Percentiles rank a stretch among this genome's conserved stretches.
phyloP scores from a whole-genome alignment of 2,329 filamentous ascomycete species.

The Sporothrix sp. region DNA sequence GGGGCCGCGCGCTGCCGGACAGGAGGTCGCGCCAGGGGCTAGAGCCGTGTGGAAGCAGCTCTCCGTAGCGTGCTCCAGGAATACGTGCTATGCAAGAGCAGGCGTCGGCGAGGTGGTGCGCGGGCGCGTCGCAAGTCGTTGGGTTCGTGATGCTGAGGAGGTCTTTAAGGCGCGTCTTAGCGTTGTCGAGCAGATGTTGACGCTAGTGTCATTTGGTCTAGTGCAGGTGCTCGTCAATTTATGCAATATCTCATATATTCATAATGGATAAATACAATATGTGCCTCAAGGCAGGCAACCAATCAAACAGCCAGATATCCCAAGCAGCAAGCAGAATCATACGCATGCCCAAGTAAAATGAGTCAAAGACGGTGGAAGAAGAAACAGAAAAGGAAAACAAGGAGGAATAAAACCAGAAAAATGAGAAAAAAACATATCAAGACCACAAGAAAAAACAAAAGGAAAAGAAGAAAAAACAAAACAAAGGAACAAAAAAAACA shows the following conservation, averaged over 20 bases:
- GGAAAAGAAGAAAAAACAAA: not conserved
- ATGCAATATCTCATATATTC: not conserved
- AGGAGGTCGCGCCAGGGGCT: too few relatives aligned
- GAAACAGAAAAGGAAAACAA: too few relatives aligned
- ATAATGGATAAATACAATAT: not conserved
- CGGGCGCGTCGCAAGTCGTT: not conserved
- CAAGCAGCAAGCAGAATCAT: too few relatives aligned
- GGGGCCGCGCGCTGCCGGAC: not conserved
- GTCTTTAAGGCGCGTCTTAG: conserved; percentile 12
- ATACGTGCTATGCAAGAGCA: too few relatives aligned
- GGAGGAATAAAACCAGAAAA: too few relatives aligned
- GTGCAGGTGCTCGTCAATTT: not conserved
- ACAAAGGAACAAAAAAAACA: not conserved
- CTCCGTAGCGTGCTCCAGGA: too few relatives aligned
- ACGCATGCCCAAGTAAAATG: too few relatives aligned
- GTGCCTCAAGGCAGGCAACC: conserved; percentile 1
- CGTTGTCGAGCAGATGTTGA: conserved; percentile 10
- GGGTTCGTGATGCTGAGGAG: not conserved
- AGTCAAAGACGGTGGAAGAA: too few relatives aligned
- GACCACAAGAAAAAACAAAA: not conserved
- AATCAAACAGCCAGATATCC: too few relatives aligned
- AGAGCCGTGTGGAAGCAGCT: too few relatives aligned
- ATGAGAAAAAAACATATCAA: too few relatives aligned
- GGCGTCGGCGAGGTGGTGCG: not conserved
- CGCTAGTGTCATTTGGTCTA: conserved; percentile 3